phyloP scores from a whole-genome alignment of 495 filamentous ascomycete genomes.

The Bombardia bombarda region DNA sequence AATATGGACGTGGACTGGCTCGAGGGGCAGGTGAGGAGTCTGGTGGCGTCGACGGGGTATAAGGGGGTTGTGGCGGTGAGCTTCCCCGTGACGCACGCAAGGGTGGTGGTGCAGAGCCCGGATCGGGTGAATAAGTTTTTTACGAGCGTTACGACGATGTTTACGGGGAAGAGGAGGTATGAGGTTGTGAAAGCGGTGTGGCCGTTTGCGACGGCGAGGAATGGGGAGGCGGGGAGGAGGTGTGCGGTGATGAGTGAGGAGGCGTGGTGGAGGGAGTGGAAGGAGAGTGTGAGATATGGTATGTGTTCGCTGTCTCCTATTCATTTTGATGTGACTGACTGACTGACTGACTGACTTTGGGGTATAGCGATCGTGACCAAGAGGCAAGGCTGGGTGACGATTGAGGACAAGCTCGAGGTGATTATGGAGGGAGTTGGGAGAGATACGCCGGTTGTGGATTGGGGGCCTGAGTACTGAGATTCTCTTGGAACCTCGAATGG shows the following conservation, averaged over 20 bases:
- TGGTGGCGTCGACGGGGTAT: conserved; percentile 38
- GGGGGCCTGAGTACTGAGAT: conserved; percentile 25
- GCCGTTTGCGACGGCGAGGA: conserved; percentile 34
- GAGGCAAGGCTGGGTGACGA: conserved; percentile 40
- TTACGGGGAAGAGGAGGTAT: conserved; percentile 38
- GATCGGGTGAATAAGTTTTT: conserved; percentile 38
- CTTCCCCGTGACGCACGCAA: conserved; percentile 43
- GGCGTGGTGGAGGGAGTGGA: conserved; percentile 46
- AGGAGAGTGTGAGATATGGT: conserved; percentile 33
- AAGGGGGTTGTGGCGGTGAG: conserved; percentile 39
- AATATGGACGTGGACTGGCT: conserved; percentile 46
- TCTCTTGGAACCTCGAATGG: too few species aligned
- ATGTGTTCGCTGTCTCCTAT: not conserved
- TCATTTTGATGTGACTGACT: not conserved
- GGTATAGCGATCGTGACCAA: conserved; percentile 30
- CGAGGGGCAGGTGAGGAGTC: conserved; percentile 41
- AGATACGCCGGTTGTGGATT: conserved; percentile 24
- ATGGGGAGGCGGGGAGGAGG: conserved; percentile 28
- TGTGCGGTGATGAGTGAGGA: conserved; percentile 46
- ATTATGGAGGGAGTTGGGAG: conserved; percentile 36
- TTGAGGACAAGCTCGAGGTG: conserved; percentile 43
- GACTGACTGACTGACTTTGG: conserved; percentile 1
- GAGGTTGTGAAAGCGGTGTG: conserved; percentile 44
- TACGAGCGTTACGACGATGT: conserved; percentile 31
- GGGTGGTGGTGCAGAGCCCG: conserved; percentile 41